These are phyloP conservation scores for Plasmodium relictum DNA, from an alignment of 169 alveolate species.

Conservation along the genomic window DNA sequence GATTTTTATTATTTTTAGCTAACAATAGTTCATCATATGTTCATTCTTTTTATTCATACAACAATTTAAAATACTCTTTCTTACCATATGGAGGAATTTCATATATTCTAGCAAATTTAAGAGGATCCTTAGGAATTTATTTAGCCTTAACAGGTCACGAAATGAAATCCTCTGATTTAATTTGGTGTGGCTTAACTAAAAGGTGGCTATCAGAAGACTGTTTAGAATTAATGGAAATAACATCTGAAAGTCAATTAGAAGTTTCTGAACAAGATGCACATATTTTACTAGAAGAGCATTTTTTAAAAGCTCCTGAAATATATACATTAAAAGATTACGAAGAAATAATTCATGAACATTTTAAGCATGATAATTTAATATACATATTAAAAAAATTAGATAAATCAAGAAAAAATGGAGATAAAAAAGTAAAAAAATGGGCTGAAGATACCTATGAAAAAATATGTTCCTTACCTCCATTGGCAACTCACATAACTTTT, in stretches of 20 bases:
- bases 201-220: slow-evolving; percentile 83
- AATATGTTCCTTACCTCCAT: slow-evolving; percentile 48
- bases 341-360: slow-evolving; percentile 76
- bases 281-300: slow-evolving; percentile 70
- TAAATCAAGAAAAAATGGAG: slow-evolving; percentile 29
- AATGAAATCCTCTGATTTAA: slow-evolving; percentile 79
- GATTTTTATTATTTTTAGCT: slow-evolving; percentile 80
- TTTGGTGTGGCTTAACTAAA: slow-evolving; percentile 85
- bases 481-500: slow-evolving; percentile 73
- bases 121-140: slow-evolving; percentile 85
- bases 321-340: slow-evolving; percentile 75
- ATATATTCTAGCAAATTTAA: slow-evolving; percentile 78
- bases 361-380: slow-evolving; percentile 47
- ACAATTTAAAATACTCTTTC: slow-evolving; percentile 63
- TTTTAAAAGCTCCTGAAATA: slow-evolving; percentile 59
- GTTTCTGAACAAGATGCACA: slow-evolving; percentile 79
- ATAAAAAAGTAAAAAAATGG: slow-evolving; percentile 43
- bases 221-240: slow-evolving; percentile 79
- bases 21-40: slow-evolving; percentile 80
- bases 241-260: slow-evolving; percentile 75
- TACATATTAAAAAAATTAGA: slow-evolving; percentile 47
- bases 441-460: slow-evolving; percentile 64
- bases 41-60: slow-evolving; percentile 75
- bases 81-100: slow-evolving; percentile 84
- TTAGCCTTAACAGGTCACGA: slow-evolving; percentile 82